Percentiles rank a stretch among this genome's conserved stretches.
phyloP scores from a whole-genome alignment of 768 basidiomycete species.

The Pulveroboletus sp. region DNA sequence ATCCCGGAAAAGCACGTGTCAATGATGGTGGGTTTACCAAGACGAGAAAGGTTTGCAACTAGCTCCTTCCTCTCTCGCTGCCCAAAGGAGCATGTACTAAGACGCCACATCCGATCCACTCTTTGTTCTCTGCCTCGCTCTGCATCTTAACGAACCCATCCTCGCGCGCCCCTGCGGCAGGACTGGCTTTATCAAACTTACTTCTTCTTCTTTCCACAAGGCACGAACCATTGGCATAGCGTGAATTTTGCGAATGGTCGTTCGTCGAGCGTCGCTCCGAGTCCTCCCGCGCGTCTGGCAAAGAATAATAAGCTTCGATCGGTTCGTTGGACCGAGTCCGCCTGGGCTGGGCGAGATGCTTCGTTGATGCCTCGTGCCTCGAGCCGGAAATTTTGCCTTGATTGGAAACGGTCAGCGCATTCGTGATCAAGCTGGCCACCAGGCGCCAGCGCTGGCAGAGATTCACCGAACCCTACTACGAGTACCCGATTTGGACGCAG shows the following conservation, averaged over 20 bases:
- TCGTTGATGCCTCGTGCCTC: slow-evolving; percentile 58
- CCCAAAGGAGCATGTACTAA: slow-evolving; percentile 1
- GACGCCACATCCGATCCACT: slow-evolving; percentile 1
- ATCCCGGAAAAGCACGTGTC: not conserved
- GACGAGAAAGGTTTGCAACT: slow-evolving; percentile 13
- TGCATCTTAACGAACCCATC: not conserved
- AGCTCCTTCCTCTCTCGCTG: not conserved
- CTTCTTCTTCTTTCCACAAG: not conserved
- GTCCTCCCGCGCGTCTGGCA: slow-evolving; percentile 33
- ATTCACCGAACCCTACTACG: no score
- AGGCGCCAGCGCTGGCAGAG: no score
- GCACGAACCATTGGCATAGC: slow-evolving; percentile 29
- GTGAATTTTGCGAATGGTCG: slow-evolving; percentile 57
- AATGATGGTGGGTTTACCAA: not conserved
- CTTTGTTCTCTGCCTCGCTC: not conserved
- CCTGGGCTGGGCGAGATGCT: slow-evolving; percentile 48
- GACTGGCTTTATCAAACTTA: not conserved
- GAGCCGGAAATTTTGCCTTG: slow-evolving; percentile 21
- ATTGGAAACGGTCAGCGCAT: no score
- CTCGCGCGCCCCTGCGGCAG: not conserved
- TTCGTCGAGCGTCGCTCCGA: no score
- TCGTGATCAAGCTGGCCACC: slow-evolving; percentile 1
- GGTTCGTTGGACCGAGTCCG: slow-evolving; percentile 39
- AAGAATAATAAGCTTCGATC: slow-evolving; percentile 50
- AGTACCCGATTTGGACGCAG: slow-evolving; percentile 4